Conservation (phyloP, 257 asterid species). For the Solanum megistacrolobum region DNA sequence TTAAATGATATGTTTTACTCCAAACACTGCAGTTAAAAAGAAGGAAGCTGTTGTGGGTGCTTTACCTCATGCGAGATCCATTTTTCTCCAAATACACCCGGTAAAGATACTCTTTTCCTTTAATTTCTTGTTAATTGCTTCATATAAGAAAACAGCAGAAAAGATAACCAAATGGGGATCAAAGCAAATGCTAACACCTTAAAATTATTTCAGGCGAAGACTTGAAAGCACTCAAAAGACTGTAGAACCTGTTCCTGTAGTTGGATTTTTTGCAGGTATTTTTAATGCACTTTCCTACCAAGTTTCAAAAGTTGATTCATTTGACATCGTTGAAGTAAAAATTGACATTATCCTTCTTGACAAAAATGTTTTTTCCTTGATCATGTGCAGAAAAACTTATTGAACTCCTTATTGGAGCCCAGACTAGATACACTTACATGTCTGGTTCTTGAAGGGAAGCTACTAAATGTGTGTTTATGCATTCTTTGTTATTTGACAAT, state of each 20-base stretch:
- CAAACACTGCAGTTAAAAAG: slow-evolving; percentile 55
- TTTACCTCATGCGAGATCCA: slow-evolving; percentile 98
- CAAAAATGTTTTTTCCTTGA: not conserved
- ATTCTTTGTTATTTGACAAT: not conserved
- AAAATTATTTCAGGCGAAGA: slow-evolving; percentile 49
- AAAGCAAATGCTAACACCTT: slow-evolving; percentile 3
- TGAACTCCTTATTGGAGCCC: slow-evolving; percentile 86
- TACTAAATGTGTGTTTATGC: not conserved
- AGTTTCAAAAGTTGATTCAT: not conserved
- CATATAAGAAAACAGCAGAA: not conserved
- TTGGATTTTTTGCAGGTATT: slow-evolving; percentile 76
- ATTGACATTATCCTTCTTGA: not conserved
- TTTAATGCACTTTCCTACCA: not conserved
- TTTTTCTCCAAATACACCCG: slow-evolving; percentile 75
- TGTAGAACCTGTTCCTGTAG: slow-evolving; percentile 69
- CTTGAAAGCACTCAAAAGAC: slow-evolving; percentile 57
- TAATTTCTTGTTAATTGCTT: not conserved
- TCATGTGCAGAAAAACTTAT: slow-evolving; percentile 67
- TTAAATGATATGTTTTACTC: not conserved
- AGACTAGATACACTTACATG: slow-evolving; percentile 94
- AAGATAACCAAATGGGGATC: not conserved
- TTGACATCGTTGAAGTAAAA: not conserved
- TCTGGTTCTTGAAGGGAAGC: slow-evolving; percentile 68
- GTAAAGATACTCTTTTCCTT: slow-evolving; percentile 25
- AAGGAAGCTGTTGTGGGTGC: slow-evolving; percentile 82